A percentile compares a stretch with the other conserved stretches of the same genome.
Evolutionary conservation across 768 basidiomycete species (phyloP).

Genomic region (Lenzites betulinus): DNA sequence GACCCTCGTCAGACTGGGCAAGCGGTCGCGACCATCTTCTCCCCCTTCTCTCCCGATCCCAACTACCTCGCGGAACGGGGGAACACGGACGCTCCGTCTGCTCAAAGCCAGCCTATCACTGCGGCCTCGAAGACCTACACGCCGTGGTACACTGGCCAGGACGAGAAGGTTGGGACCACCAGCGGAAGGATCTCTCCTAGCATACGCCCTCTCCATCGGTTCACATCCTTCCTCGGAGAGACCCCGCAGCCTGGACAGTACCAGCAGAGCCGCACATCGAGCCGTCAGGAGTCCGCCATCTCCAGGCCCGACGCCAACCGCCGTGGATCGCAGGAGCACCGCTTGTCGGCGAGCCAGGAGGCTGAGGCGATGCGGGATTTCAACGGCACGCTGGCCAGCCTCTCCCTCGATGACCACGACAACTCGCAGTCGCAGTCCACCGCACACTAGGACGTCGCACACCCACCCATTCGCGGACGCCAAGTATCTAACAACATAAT

Average conservation of each 20-base stretch:
- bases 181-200: constrained; percentile 45
- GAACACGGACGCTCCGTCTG: constrained; percentile 39
- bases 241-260: constrained; percentile 33
- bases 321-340: constrained; percentile 26
- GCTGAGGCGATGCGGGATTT: constrained; percentile 65
- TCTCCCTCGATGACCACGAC: constrained; percentile 55
- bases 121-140: constrained; percentile 53
- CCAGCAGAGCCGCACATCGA: constrained; percentile 39
- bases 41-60: constrained; percentile 81
- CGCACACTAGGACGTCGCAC: constrained; percentile 1
- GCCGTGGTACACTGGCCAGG: constrained; percentile 50
- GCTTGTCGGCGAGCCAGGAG: constrained; percentile 34
- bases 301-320: constrained; percentile 24
- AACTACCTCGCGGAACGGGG: constrained; percentile 44
- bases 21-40: constrained; percentile 43
- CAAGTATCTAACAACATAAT: constrained; percentile 8
- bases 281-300: constrained; percentile 41
- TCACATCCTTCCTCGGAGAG: constrained; percentile 46
- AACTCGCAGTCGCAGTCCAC: constrained; percentile 20
- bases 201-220: constrained; percentile 47
- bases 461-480: neutral
- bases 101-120: constrained; percentile 45
- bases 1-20: constrained; percentile 18
- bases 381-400: constrained; percentile 75
- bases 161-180: constrained; percentile 37